phyloP scores from a whole-genome alignment of 495 filamentous ascomycete genomes.

The Trichocladium antarcticum region DNA sequence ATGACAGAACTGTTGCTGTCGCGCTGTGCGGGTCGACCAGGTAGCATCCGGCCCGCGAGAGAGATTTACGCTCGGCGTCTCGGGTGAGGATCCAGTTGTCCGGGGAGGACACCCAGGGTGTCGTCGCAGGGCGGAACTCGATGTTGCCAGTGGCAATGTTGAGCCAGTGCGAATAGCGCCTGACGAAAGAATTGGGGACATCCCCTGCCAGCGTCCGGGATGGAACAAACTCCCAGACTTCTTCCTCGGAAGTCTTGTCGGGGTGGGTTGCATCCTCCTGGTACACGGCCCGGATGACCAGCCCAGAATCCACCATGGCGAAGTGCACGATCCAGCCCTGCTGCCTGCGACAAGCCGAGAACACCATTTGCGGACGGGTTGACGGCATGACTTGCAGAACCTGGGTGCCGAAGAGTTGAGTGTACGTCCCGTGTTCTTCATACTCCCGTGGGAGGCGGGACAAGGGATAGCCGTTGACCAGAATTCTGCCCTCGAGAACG shows the following conservation, averaged over 20 bases:
- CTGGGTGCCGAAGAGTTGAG: constrained; percentile 29
- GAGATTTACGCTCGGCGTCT: background rate
- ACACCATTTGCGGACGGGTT: constrained; percentile 35
- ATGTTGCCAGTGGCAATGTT: constrained; percentile 17
- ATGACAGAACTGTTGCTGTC: background rate
- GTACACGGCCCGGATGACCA: constrained; percentile 8
- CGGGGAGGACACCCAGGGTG: constrained; percentile 31
- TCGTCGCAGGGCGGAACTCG: constrained; percentile 39
- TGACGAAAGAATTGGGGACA: constrained; percentile 38
- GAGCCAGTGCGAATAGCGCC: constrained; percentile 46
- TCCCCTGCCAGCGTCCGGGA: constrained; percentile 27
- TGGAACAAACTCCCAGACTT: constrained; percentile 40
- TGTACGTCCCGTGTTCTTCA: constrained; percentile 26
- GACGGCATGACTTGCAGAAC: constrained; percentile 40
- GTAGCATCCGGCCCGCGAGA: background rate
- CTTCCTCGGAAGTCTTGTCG: no score
- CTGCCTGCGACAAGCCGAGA: constrained; percentile 23
- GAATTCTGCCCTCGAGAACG: constrained; percentile 43
- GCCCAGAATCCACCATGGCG: background rate
- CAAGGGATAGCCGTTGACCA: constrained; percentile 46
- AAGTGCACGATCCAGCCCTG: constrained; percentile 19
- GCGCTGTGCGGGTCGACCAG: constrained; percentile 9
- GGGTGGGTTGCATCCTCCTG: constrained; percentile 16
- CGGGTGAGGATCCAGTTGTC: constrained; percentile 9
- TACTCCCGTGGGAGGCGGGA: constrained; percentile 41